Evolutionary conservation across 257 asterid genomes (phyloP).

Genomic region (Capsicum pubescens): DNA sequence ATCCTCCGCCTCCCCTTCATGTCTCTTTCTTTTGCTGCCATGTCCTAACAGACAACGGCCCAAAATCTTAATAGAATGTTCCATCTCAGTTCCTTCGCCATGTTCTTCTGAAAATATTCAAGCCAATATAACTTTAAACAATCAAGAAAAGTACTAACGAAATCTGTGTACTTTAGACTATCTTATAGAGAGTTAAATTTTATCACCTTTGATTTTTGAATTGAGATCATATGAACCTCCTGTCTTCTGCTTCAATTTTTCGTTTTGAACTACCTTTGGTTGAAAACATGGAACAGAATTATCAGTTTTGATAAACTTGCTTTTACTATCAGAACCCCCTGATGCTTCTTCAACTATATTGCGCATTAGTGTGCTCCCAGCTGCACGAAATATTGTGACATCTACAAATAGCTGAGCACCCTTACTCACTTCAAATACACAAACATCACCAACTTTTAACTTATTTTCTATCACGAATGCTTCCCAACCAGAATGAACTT

Average conservation of each 20-base stretch:
- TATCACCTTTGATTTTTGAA: background rate
- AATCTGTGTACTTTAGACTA: background rate
- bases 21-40: background rate
- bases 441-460: slow-evolving; percentile 10
- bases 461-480: background rate
- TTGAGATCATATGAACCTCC: background rate
- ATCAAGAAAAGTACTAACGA: background rate
- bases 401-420: background rate
- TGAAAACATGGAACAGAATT: background rate
- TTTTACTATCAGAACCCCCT: background rate
- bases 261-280: background rate
- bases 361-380: background rate
- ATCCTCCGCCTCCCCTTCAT: background rate
- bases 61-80: background rate
- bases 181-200: background rate
- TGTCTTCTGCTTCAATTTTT: background rate
- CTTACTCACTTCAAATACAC: slow-evolving; percentile 13
- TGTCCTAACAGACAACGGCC: background rate
- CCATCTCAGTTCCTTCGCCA: background rate
- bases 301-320: background rate
- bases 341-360: background rate
- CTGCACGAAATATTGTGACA: background rate
- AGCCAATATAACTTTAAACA: background rate
- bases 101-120: background rate
- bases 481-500: background rate